These are phyloP conservation scores for Ettlia oleoabundans DNA, from an alignment of 139 green algal species.

Conservation along the genomic window DNA sequence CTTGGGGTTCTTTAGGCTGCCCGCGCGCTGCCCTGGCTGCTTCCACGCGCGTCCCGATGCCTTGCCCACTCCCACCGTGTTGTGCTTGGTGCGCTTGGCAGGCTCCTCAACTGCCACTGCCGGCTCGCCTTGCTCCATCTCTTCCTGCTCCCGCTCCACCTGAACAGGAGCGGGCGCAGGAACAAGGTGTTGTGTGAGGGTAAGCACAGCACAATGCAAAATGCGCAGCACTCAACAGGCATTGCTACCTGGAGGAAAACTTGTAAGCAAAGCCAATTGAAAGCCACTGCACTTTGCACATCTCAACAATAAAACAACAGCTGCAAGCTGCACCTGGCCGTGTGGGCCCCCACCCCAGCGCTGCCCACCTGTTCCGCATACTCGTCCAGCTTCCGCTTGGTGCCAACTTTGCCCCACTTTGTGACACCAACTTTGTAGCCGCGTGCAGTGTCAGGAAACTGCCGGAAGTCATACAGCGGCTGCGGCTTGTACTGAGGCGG, in stretches of 20 bases:
- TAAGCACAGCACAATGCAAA: neutral
- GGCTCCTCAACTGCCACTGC: neutral
- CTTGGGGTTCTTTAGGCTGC: conserved; percentile 36
- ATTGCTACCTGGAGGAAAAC: no score
- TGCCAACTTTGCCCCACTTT: conserved; percentile 40
- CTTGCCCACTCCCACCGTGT: conserved; percentile 49
- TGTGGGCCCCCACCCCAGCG: no score
- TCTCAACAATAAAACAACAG: no score
- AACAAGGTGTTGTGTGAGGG: neutral
- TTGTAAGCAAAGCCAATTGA: no score
- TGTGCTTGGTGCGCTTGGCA: conserved; percentile 51
- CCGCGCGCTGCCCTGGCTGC: conserved; percentile 37
- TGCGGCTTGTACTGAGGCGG: conserved; percentile 52
- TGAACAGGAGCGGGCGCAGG: neutral
- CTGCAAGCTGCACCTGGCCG: no score
- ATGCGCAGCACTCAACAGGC: neutral
- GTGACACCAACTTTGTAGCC: conserved; percentile 56
- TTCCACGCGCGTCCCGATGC: conserved; percentile 62
- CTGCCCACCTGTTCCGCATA: conserved; percentile 53
- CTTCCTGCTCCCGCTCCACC: neutral
- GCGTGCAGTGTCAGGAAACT: conserved; percentile 33
- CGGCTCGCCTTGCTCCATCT: conserved; percentile 32
- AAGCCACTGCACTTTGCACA: no score
- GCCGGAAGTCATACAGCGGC: conserved; percentile 50
- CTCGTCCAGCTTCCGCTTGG: conserved; percentile 68